Base-by-base conservation (phyloP, 2,329 filamentous ascomycete genomes). In the Torrubiellomyces zombiae region DNA sequence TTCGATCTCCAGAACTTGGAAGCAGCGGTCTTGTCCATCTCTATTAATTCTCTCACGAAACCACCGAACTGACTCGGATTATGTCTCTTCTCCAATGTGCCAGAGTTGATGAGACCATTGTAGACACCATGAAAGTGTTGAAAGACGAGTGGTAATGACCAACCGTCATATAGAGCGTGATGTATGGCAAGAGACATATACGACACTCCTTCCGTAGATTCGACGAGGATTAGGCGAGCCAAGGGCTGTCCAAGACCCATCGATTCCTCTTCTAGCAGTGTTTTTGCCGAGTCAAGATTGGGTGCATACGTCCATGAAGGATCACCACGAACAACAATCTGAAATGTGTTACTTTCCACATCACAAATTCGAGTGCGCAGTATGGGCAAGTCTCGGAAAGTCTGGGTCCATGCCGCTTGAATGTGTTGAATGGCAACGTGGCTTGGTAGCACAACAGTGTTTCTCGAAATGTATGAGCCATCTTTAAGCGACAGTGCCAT, bases 341-440 rank as follows among this genome's bases (percentile, higher is more conserved):
- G 26, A 11, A 25, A 15, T 7, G 23, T 26, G n/a, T 10, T 14
- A 7, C 20, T 17, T 11, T 18, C n/a, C 9, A 28, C 15, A 7
- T 28, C 23, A 9, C 28, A 14, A 10, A 31, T 28, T 0, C 29
- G 20, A 11, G 29, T 31, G 9, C 29, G 29, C 9, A 31, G 18
- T 8, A 31, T 31, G 3, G 26, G 29, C n/a, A 21, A 18, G 2
- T 17, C 18, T 8, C 12, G 9, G 11, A 26, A 9, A n/a, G 27
- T 21, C 6, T 16, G 20, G 12, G 22, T 16, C 29, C 29, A 31
- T 6, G 29, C 29, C 7, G 15, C 15, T n/a, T 15, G n/a, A 7
- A 31, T 26, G 7, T 18, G 20, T 5, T 14, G 11, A 7, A 28
- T 21, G n/a, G 26, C 20, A 19, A 31, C n/a, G 3, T 13, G 15